phyloP scores from a whole-genome alignment of 1,284 basidiomycete genomes.

The Meripilus lineatus region DNA sequence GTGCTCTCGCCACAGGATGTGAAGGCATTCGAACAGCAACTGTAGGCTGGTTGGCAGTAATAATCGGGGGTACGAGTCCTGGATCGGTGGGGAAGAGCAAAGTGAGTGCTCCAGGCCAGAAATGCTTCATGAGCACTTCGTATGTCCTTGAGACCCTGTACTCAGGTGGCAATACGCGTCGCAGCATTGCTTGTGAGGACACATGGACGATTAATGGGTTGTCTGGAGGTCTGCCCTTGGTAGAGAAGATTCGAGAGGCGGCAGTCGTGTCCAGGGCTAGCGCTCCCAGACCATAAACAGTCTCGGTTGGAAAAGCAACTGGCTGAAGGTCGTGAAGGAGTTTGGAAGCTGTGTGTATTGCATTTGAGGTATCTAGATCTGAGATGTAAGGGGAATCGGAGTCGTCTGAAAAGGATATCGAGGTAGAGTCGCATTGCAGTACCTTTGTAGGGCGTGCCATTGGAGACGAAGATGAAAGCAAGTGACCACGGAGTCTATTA shows the following conservation, averaged over 20 bases:
- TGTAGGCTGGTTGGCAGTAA: conserved; percentile 78
- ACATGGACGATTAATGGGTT: conserved; percentile 99
- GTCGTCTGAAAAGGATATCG: conserved; percentile 23
- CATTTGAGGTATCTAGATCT: conserved; percentile 19
- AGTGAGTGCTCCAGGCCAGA: conserved; percentile 96
- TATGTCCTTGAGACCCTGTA: conserved; percentile 65
- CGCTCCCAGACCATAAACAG: conserved; percentile 96
- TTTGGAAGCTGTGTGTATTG: conserved; percentile 21
- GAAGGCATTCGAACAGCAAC: conserved; percentile 94
- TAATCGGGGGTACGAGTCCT: conserved; percentile 52
- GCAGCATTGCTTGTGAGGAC: conserved; percentile 81
- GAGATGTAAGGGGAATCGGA: conserved; percentile 17
- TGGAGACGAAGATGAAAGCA: background rate
- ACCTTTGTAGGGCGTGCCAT: conserved; percentile 22
- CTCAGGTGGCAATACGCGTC: conserved; percentile 58
- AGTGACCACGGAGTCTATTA: background rate
- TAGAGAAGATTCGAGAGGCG: conserved; percentile 74
- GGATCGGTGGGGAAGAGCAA: conserved; percentile 81
- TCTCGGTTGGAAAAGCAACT: conserved; percentile 96
- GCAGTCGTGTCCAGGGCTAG: conserved; percentile 71
- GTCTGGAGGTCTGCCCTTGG: conserved; percentile 91
- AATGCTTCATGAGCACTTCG: conserved; percentile 67
- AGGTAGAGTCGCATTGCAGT: conserved; percentile 21
- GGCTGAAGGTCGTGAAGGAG: conserved; percentile 20
- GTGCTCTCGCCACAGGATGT: conserved; percentile 87